A percentile compares a stretch with the other conserved stretches of the same genome.
Evolutionary conservation across 371 early-diverging fungal species (phyloP).

Genomic region (Rhizopus arrhizus): DNA sequence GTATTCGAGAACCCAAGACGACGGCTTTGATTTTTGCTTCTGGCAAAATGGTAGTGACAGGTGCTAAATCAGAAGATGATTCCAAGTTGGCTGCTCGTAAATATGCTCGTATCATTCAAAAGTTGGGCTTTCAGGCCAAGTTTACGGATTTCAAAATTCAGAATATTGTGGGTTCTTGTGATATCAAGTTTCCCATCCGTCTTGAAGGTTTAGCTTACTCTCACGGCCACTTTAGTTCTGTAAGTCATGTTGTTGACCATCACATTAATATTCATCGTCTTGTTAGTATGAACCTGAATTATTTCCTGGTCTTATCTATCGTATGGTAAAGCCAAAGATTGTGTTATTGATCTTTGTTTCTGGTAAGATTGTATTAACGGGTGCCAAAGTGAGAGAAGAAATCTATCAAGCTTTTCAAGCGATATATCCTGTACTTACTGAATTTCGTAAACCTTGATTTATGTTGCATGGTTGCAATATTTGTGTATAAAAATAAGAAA

Average conservation of each 20-base stretch:
- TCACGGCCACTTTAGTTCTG: slow-evolving; percentile 97
- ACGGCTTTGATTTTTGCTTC: slow-evolving; percentile 99
- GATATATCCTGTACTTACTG: slow-evolving; percentile 98
- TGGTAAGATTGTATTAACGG: slow-evolving; percentile 99
- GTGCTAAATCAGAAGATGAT: slow-evolving; percentile 96
- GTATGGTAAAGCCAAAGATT: slow-evolving; percentile 99
- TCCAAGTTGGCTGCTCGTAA: slow-evolving; percentile 98
- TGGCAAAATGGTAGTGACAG: slow-evolving; percentile 99
- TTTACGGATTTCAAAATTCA: slow-evolving; percentile 99
- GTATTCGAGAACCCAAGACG: slow-evolving; percentile 99
- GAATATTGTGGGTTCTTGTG: slow-evolving; percentile 99
- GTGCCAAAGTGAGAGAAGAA: slow-evolving; percentile 99
- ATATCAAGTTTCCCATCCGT: slow-evolving; percentile 99
- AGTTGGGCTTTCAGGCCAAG: slow-evolving; percentile 98
- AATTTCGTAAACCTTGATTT: slow-evolving; percentile 76
- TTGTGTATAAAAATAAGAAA: slow-evolving; percentile 2
- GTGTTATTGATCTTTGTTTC: slow-evolving; percentile 99
- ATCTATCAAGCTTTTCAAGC: slow-evolving; percentile 99
- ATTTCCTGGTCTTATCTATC: slow-evolving; percentile 99
- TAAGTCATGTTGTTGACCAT: slow-evolving; percentile 49
- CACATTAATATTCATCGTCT: not conserved
- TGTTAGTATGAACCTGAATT: slow-evolving; percentile 99
- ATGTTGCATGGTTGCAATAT: no score
- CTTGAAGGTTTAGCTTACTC: slow-evolving; percentile 98
- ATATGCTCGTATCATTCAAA: slow-evolving; percentile 99